phyloP scores from a whole-genome alignment of 768 basidiomycete species.

The Tubosaeta brunneosetosa region DNA sequence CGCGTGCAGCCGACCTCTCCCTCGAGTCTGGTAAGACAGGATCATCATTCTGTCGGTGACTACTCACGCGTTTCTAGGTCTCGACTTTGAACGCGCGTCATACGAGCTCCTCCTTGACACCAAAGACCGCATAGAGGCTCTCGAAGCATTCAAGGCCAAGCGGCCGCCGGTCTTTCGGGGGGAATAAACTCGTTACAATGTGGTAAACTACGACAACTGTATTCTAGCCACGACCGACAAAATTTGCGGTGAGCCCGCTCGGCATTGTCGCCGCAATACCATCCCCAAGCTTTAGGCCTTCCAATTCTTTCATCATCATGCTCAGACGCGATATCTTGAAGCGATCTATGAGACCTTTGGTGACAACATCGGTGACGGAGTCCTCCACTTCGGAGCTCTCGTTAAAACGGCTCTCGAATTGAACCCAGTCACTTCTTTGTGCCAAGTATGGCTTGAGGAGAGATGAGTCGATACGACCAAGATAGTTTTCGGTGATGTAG shows the following conservation, averaged over 20 bases:
- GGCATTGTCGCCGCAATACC: constrained; percentile 57
- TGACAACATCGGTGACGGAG: constrained; percentile 36
- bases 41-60: background rate
- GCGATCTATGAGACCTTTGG: constrained; percentile 50
- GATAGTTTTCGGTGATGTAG: constrained; percentile 91
- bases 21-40: constrained; percentile 60
- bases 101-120: constrained; percentile 76
- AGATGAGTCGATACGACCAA: constrained; percentile 83
- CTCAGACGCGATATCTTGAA: constrained; percentile 68
- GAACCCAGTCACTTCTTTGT: constrained; percentile 86
- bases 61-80: constrained; percentile 40
- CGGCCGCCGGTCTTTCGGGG: constrained; percentile 75
- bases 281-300: constrained; percentile 57
- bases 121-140: constrained; percentile 77
- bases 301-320: constrained; percentile 85
- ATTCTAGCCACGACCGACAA: constrained; percentile 45
- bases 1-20: constrained; percentile 70
- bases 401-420: constrained; percentile 79
- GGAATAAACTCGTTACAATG: constrained; percentile 41
- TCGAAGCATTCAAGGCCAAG: constrained; percentile 84
- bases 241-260: constrained; percentile 50
- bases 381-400: constrained; percentile 46
- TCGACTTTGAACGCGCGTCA: constrained; percentile 86
- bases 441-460: constrained; percentile 88
- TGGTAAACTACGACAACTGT: background rate